Base-by-base conservation (phyloP, 768 basidiomycete genomes). In the Russula emetica region DNA sequence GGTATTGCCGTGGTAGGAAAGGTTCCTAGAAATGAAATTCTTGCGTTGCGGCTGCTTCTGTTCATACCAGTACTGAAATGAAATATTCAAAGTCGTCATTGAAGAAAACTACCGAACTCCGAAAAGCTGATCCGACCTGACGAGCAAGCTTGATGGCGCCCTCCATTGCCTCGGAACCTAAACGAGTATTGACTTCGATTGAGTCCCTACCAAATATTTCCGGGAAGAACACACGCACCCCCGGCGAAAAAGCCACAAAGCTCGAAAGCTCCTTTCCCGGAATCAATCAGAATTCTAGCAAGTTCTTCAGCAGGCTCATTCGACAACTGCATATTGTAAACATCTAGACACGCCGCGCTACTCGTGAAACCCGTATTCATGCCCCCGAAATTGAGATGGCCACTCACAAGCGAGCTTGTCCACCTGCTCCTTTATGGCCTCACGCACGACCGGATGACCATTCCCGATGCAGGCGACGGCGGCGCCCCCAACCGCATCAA, bases 101-200 rank as follows among this genome's bases (percentile, higher is more conserved):
- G 11, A 61, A 57, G 56, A 22, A 42, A 32, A 60, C 58, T 32
- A 49, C 18, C 14, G 32, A 44, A 18, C 14, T 8, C 0, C 28
- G 20, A 22, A 24, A 18, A 47, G 36, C 58, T 18, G 58, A 22
- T 24, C 75, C 16, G 70, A 88, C 87, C 78, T 93, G 92, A 69
- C 87, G 82, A 34, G 86, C 83, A 2, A 92, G 80, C 74, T 95
- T 95, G 60, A 94, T 79, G n/a, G 84, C 86, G 62, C 84, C 82
- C 67, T 95, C 93, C 88, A 93, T 90, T 0, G 92, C 92, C 74
- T 95, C 93, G 2, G 92, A 88, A 54, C 92, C 91, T 92, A 58
- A 30, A 54, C 38, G 52, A 62, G 8, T 34, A 49, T 44, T 1
- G 42, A 14, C 22, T 2, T 5, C 28, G 4, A 38, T 57, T 11